Percentiles rank a stretch among this genome's conserved stretches.
phyloP scores from a whole-genome alignment of 768 basidiomycete genomes.

The Lactifluus piperatus region DNA sequence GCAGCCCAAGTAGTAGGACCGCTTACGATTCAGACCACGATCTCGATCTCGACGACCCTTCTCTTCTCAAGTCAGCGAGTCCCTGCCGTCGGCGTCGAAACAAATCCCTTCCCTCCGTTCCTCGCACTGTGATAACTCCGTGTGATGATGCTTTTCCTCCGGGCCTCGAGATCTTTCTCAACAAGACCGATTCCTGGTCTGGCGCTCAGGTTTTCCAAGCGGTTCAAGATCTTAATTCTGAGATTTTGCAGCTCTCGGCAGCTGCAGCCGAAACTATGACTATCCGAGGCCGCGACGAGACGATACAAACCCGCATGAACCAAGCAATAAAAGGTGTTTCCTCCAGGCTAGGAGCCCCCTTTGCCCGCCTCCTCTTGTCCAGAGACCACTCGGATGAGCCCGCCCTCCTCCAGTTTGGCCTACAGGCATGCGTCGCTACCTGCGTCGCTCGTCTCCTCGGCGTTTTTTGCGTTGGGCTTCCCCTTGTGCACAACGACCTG shows the following conservation, averaged over 20 bases:
- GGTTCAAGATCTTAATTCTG: constrained; percentile 71
- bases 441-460: constrained; percentile 61
- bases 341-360: constrained; percentile 51
- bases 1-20: constrained; percentile 14
- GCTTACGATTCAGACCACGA: constrained; percentile 13
- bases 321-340: constrained; percentile 53
- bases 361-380: constrained; percentile 50
- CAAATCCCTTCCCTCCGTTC: constrained; percentile 22
- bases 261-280: constrained; percentile 61
- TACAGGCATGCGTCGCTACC: constrained; percentile 62
- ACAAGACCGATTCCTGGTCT: constrained; percentile 65
- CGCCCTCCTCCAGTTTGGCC: constrained; percentile 63
- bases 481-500: constrained; percentile 58
- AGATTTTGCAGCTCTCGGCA: constrained; percentile 73
- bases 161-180: constrained; percentile 59
- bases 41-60: constrained; percentile 14
- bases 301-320: constrained; percentile 33
- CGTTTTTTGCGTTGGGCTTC: constrained; percentile 67
- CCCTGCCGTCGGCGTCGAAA: constrained; percentile 19
- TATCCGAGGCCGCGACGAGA: constrained; percentile 36
- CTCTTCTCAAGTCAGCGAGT: constrained; percentile 7
- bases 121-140: constrained; percentile 16
- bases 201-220: constrained; percentile 73
- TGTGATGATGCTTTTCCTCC: constrained; percentile 49
- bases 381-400: constrained; percentile 70